A percentile compares a stretch with the other conserved stretches of the same genome.
These are phyloP conservation scores for Ophiostoma sp. DNA, from an alignment of 2,329 filamentous ascomycete species.

Conservation along the genomic window DNA sequence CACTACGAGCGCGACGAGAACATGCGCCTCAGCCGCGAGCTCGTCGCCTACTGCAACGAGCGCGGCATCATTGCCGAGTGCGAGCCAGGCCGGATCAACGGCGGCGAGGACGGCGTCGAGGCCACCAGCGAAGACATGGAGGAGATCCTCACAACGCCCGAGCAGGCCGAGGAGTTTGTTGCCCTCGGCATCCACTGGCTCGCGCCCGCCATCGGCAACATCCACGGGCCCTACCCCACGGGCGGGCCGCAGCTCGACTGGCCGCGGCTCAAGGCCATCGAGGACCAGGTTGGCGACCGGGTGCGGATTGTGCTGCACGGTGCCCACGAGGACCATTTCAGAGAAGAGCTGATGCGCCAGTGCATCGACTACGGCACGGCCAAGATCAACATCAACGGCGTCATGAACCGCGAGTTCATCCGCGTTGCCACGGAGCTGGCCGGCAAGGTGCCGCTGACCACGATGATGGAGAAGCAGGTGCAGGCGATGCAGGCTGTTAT, in stretches of 20 bases:
- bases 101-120: constrained; percentile 54
- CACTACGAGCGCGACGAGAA: constrained; percentile 68
- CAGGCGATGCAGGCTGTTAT: constrained; percentile 26
- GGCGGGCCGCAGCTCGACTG: constrained; percentile 51
- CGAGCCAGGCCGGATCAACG: constrained; percentile 61
- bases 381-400: constrained; percentile 52
- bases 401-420: constrained; percentile 17
- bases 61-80: constrained; percentile 61
- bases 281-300: constrained; percentile 18
- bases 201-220: constrained; percentile 60
- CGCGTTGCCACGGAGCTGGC: constrained; percentile 26
- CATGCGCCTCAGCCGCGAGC: constrained; percentile 53
- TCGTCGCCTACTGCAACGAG: constrained; percentile 57
- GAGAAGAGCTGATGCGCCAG: constrained; percentile 42
- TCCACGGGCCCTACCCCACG: constrained; percentile 58
- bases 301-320: constrained; percentile 28
- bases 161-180: constrained; percentile 56
- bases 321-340: constrained; percentile 28
- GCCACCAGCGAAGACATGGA: constrained; percentile 41
- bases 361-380: constrained; percentile 49
- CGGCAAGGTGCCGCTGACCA: constrained; percentile 26
- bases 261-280: constrained; percentile 44
- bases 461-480: constrained; percentile 29
- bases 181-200: constrained; percentile 58
- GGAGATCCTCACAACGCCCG: constrained; percentile 51